These are phyloP conservation scores for Pisolithus thermaeus DNA, from an alignment of 1,284 basidiomycete species.

Conservation along the genomic window DNA sequence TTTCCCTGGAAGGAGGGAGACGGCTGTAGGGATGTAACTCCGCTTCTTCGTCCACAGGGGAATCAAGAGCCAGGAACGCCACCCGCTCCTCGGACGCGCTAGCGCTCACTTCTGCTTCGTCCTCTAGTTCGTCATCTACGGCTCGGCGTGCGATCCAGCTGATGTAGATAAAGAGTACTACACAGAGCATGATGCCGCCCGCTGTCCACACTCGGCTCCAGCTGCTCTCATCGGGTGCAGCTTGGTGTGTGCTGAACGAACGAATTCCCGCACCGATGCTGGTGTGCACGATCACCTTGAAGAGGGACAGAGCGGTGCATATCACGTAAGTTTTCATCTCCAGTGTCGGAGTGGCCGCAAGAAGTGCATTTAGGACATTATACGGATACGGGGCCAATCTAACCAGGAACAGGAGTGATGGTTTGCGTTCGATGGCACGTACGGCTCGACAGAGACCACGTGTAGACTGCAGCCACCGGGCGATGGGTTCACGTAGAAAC, in stretches of 20 bases:
- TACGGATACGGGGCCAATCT: slow-evolving; percentile 81
- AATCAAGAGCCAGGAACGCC: slow-evolving; percentile 33
- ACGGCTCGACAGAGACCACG: slow-evolving; percentile 69
- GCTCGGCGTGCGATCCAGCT: slow-evolving; percentile 74
- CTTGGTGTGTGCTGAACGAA: slow-evolving; percentile 60
- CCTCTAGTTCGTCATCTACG: slow-evolving; percentile 72
- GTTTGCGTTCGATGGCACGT: slow-evolving; percentile 81
- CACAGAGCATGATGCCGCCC: slow-evolving; percentile 64
- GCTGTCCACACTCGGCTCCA: slow-evolving; percentile 59
- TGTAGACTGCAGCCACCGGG: slow-evolving; percentile 63
- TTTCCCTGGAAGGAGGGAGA: slow-evolving; percentile 17
- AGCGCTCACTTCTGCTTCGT: slow-evolving; percentile 34
- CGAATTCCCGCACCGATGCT: slow-evolving; percentile 77
- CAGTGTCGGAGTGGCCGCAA: slow-evolving; percentile 82
- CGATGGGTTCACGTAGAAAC: slow-evolving; percentile 64
- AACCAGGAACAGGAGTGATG: slow-evolving; percentile 79
- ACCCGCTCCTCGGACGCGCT: slow-evolving; percentile 42
- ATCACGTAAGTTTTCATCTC: slow-evolving; percentile 71
- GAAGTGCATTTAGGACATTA: slow-evolving; percentile 87
- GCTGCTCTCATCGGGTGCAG: slow-evolving; percentile 37
- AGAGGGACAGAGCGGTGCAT: slow-evolving; percentile 77
- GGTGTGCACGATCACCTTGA: slow-evolving; percentile 85
- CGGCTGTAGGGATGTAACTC: slow-evolving; percentile 14
- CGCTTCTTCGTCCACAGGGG: slow-evolving; percentile 18
- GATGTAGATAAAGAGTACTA: slow-evolving; percentile 75